These are phyloP conservation scores for Eucalyptus sp. DNA, from an alignment of 345 rosid genomes.

Conservation along the genomic window DNA sequence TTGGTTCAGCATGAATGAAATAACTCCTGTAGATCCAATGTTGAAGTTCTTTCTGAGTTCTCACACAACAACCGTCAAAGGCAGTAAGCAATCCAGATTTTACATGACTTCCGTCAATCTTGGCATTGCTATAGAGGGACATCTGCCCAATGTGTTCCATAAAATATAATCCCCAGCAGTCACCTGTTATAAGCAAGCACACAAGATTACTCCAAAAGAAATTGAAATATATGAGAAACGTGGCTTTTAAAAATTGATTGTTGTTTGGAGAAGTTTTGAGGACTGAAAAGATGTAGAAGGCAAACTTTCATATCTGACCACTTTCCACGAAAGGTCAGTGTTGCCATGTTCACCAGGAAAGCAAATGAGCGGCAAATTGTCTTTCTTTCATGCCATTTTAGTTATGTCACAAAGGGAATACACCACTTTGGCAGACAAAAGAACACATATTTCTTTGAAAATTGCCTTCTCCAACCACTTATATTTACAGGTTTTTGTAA, in stretches of 20 bases:
- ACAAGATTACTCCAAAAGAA: background rate
- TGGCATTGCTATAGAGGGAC: constrained; percentile 44
- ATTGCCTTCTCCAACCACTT: background rate
- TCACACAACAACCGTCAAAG: background rate
- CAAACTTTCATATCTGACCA: background rate
- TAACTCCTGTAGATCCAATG: background rate
- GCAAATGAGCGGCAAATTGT: background rate
- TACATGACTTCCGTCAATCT: background rate
- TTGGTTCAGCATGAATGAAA: background rate
- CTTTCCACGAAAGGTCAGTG: background rate
- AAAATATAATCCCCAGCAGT: constrained; percentile 77
- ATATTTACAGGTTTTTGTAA: background rate
- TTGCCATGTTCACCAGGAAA: background rate
- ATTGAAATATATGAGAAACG: background rate
- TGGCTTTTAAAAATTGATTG: background rate
- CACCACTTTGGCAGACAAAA: background rate
- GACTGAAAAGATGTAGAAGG: background rate
- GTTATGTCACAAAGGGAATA: background rate
- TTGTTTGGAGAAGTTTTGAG: background rate
- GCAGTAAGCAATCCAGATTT: background rate
- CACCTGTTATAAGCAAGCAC: constrained; percentile 26
- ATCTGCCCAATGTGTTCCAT: constrained; percentile 93
- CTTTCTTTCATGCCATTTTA: background rate
- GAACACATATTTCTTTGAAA: background rate
- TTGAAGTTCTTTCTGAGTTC: background rate